Evolutionary conservation across 1,284 basidiomycete genomes (phyloP).

Genomic region (Termitomyces sp.): DNA sequence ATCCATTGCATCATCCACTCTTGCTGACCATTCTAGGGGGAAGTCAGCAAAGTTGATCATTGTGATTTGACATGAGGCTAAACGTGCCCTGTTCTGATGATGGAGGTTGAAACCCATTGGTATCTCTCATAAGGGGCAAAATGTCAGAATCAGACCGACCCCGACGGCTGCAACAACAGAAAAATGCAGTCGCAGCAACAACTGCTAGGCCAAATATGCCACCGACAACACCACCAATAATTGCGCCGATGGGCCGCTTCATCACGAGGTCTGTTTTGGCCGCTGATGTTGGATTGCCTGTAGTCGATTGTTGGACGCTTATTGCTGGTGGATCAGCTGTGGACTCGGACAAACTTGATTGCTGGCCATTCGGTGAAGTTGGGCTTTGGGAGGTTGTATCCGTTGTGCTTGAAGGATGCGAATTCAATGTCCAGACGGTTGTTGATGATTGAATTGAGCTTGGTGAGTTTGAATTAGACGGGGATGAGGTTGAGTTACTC

Average conservation of each 20-base stretch:
- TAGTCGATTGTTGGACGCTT: neutral
- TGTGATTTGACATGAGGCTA: neutral
- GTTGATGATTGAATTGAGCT: too few species aligned
- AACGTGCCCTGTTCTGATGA: neutral
- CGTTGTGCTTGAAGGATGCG: too few species aligned
- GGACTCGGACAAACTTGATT: too few species aligned
- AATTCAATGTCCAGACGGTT: too few species aligned
- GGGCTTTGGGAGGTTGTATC: too few species aligned
- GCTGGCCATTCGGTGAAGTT: too few species aligned
- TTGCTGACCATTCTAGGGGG: constrained; percentile 2
- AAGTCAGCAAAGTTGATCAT: neutral
- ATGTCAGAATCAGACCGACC: neutral
- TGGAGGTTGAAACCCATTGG: neutral
- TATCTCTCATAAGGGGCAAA: neutral
- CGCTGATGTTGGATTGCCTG: too few species aligned
- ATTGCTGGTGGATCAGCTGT: neutral
- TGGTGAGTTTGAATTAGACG: too few species aligned
- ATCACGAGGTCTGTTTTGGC: too few species aligned
- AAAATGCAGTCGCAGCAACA: neutral
- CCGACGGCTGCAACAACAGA: neutral
- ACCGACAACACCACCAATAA: neutral
- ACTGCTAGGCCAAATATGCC: neutral
- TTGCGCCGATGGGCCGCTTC: neutral
- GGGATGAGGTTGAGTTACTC: too few species aligned
- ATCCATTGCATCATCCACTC: constrained; percentile 2